Evolutionary conservation across 352 stramenopile species (phyloP), one percentile per base, ranked within the genome.

Genomic region (Sclerospora graminicola): DNA sequence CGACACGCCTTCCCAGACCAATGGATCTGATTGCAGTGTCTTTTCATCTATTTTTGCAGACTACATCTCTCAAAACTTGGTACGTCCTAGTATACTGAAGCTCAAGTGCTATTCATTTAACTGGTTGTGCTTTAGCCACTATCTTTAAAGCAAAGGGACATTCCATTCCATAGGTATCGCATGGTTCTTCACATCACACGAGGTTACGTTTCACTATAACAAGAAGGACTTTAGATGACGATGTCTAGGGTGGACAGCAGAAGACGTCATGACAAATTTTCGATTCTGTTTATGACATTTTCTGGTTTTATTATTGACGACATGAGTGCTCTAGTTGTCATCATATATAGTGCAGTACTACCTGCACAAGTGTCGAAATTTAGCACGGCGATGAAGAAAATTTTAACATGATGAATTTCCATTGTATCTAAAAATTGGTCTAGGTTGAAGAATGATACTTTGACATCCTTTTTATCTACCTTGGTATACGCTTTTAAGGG

Each of bases 11-110:
- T 63, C 83, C 55, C 81, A 93, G 33, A 63, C 63, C n/a, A 93
- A 93, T 41, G 74, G 77, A 11, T 88, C 66, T 18, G 81, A 93
- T 35, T 93, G 81, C 43, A 78, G 81, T 36, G 74, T 93, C 5
- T 93, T 93, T 38, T 85, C 78, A 23, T 89, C 76, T 59, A 87
- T 88, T 49, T 90, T 93, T 40, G 81, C 81, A 0, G 81, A 93
- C 49, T 93, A 72, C 26, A 30, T 92, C 13, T 77, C 75, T 32
- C 69, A 62, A 26, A 69, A 84, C 51, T 49, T 58, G 63, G 80
- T 91, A 27, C 37, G 66, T 56, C 10, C 13, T 1, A 15, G 8
- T 10, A 26, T 26, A 26, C 21, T 26, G 3, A 26, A 3, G 21
- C 6, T 26, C 21, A 6, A 26, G 6, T n/a, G n/a, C n/a, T n/a